phyloP scores from a whole-genome alignment of 2,329 filamentous ascomycete genomes.

The Fusarium humuli region DNA sequence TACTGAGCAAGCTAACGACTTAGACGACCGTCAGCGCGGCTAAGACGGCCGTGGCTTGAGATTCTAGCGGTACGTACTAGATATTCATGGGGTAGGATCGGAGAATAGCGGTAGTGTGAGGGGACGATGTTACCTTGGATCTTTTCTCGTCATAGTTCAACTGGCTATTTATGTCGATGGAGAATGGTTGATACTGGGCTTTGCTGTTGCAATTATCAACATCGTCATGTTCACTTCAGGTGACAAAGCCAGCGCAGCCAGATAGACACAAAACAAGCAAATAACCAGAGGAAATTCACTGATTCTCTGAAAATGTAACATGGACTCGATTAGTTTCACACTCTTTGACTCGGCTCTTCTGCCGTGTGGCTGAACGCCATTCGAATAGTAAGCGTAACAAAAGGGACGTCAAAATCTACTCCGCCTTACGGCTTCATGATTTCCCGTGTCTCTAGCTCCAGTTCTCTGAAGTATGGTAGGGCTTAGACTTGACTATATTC shows the following conservation, averaged over 20 bases:
- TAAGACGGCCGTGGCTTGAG: constrained; percentile 26
- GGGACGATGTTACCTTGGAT: constrained; percentile 14
- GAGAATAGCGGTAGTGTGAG: constrained; percentile 13
- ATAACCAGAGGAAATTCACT: background rate
- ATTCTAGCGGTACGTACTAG: background rate
- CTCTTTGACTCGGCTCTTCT: constrained; percentile 17
- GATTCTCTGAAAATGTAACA: background rate
- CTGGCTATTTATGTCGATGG: background rate
- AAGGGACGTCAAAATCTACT: constrained; percentile 1
- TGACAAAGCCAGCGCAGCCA: background rate
- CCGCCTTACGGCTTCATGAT: constrained; percentile 3
- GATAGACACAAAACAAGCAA: background rate
- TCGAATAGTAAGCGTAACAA: background rate
- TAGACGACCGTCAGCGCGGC: constrained; percentile 19
- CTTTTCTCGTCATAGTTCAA: constrained; percentile 5
- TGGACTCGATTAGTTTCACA: background rate
- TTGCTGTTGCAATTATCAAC: too few species aligned
- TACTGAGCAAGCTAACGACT: background rate
- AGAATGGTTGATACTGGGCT: background rate
- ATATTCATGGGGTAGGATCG: constrained; percentile 9
- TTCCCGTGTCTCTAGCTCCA: background rate
- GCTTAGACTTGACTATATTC: constrained; percentile 17
- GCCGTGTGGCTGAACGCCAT: constrained; percentile 25
- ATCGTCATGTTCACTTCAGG: background rate
- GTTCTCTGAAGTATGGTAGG: constrained; percentile 4